Percentiles rank a stretch among this genome's conserved stretches.
phyloP scores from a whole-genome alignment of 352 stramenopile species.

The Phytophthora rubi region DNA sequence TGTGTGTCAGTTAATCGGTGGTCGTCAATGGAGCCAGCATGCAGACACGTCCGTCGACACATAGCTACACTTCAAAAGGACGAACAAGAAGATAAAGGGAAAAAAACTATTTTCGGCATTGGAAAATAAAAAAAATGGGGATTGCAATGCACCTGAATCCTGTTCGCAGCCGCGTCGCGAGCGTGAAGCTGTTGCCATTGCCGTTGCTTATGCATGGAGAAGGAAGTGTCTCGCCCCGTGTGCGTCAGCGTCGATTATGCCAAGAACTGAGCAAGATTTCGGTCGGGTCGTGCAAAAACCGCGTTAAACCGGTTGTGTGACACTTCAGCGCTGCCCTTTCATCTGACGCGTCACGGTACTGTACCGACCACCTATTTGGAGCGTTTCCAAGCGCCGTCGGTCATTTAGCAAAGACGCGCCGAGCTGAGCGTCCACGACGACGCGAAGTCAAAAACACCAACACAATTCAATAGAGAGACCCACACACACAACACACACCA shows the following conservation, averaged over 20 bases:
- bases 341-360: conserved; percentile 13
- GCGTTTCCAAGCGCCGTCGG: conserved; percentile 22
- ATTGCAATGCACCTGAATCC: conserved; percentile 26
- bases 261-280: not conserved
- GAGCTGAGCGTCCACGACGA: not conserved
- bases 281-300: too few species aligned
- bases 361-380: conserved; percentile 7
- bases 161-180: conserved; percentile 29
- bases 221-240: conserved; percentile 18
- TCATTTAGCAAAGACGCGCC: conserved; percentile 37
- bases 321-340: not conserved
- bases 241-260: conserved; percentile 34
- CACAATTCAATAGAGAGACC: conserved; percentile 10
- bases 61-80: conserved; percentile 3
- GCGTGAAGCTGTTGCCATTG: conserved; percentile 8
- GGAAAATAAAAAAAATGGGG: conserved; percentile 3
- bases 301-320: not conserved
- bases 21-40: conserved; percentile 5
- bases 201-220: conserved; percentile 20
- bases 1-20: conserved; percentile 6
- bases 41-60: conserved; percentile 2
- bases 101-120: conserved; percentile 4
- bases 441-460: not conserved
- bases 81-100: too few species aligned
- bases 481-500: too few species aligned